Conservation (phyloP, 768 basidiomycete species). For the Naganishia onofrii region DNA sequence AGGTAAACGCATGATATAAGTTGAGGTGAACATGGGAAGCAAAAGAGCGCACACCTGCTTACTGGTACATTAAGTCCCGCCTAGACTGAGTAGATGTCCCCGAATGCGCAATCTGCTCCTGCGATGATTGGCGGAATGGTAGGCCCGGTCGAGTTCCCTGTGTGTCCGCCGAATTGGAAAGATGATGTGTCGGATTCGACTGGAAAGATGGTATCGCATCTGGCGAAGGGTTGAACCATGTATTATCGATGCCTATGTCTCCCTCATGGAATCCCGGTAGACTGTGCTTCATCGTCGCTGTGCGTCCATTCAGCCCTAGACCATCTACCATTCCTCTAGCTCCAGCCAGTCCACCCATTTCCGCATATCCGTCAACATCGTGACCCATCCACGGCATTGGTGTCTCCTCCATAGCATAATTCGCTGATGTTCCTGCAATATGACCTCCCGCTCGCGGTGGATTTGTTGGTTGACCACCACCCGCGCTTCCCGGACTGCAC, state of each 20-base stretch:
- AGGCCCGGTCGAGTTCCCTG: neutral
- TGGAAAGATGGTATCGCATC: neutral
- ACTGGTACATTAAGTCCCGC: slow-evolving; percentile 12
- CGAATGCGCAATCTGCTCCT: slow-evolving; percentile 8
- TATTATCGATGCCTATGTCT: neutral
- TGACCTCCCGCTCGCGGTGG: neutral
- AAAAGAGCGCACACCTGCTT: neutral
- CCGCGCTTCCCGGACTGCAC: neutral
- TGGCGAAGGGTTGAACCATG: neutral
- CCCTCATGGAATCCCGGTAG: neutral
- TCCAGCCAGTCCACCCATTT: neutral
- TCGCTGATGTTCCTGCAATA: neutral
- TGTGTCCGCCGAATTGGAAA: neutral
- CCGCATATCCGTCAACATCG: neutral
- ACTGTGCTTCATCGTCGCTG: neutral
- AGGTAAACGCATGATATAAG: neutral
- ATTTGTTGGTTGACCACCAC: neutral
- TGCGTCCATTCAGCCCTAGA: neutral
- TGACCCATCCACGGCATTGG: neutral
- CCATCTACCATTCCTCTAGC: neutral
- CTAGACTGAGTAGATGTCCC: slow-evolving; percentile 2
- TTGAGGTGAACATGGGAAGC: neutral
- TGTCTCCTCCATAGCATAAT: neutral
- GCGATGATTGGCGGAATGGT: slow-evolving; percentile 24
- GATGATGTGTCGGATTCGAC: neutral